Conservation (phyloP, 495 filamentous ascomycete genomes). For the Penicillium mononematosum region DNA sequence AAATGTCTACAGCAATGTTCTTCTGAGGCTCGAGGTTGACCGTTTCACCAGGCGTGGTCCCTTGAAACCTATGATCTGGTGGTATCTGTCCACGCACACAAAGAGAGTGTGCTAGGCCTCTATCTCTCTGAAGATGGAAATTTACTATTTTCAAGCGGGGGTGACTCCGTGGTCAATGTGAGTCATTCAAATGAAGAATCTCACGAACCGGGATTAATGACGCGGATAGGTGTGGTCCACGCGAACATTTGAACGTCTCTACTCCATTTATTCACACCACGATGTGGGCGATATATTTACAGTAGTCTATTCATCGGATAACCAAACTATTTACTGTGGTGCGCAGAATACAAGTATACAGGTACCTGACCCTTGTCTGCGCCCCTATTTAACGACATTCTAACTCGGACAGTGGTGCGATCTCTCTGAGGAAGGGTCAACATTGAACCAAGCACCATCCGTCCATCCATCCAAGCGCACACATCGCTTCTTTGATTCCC, state of each 20-base stretch:
- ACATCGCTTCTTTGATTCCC: constrained; percentile 93
- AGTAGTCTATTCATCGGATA: constrained; percentile 73
- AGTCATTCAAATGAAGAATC: constrained; percentile 25
- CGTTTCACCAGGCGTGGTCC: constrained; percentile 65
- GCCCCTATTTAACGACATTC: background rate
- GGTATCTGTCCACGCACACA: constrained; percentile 76
- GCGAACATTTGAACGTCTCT: constrained; percentile 62
- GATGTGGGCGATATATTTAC: constrained; percentile 97
- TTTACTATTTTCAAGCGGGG: constrained; percentile 87
- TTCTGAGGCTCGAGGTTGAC: constrained; percentile 10
- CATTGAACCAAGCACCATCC: constrained; percentile 59
- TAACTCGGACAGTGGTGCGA: constrained; percentile 56
- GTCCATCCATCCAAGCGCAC: constrained; percentile 78
- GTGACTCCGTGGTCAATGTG: constrained; percentile 90
- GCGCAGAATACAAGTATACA: constrained; percentile 95
- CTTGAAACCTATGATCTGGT: constrained; percentile 80
- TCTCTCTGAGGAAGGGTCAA: constrained; percentile 52
- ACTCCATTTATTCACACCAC: constrained; percentile 88
- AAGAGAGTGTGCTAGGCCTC: constrained; percentile 83
- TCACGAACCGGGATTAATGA: constrained; percentile 11
- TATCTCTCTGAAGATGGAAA: constrained; percentile 70
- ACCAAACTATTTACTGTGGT: constrained; percentile 84
- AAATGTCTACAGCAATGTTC: background rate
- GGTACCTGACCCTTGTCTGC: constrained; percentile 35
- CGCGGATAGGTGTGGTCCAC: constrained; percentile 61